These are phyloP conservation scores for Physocladia obscura DNA, from an alignment of 192 early-diverging fungal genomes.

Conservation along the genomic window DNA sequence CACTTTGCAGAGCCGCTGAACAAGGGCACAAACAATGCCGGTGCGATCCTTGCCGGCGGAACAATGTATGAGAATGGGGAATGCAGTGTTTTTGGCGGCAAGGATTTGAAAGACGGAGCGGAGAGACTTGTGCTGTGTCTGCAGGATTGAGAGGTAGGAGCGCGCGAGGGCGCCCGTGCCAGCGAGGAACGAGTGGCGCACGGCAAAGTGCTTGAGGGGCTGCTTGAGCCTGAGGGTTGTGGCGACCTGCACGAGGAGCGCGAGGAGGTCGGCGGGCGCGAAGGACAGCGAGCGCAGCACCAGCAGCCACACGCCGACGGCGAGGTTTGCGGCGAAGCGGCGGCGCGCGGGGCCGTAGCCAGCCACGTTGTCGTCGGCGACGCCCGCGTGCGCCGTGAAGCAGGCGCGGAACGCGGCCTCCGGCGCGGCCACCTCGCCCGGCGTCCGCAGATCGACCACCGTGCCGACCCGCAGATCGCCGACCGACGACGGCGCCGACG, in stretches of 20 bases:
- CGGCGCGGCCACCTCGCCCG: not conserved
- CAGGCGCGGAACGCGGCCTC: not conserved
- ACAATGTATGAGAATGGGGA: constrained; percentile 52
- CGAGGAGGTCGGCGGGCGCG: not conserved
- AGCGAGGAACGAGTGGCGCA: not conserved
- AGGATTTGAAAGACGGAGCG: constrained; percentile 31
- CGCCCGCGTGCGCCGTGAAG: not conserved
- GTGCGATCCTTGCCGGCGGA: constrained; percentile 55
- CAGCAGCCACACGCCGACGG: not conserved
- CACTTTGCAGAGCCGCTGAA: not conserved
- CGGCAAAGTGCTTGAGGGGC: not conserved
- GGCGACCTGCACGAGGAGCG: not conserved
- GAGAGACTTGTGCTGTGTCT: not conserved
- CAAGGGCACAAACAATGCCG: constrained; percentile 27
- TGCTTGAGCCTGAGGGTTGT: not conserved
- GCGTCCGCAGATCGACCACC: not conserved
- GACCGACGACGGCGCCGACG: not conserved
- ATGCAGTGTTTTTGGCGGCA: constrained; percentile 19
- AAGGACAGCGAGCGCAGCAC: not conserved
- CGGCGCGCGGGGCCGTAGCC: not conserved
- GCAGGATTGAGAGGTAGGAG: not conserved
- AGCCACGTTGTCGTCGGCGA: not conserved
- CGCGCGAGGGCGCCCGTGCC: not conserved
- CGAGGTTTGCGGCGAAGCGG: not conserved
- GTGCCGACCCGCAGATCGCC: not conserved